A percentile compares a stretch with the other conserved stretches of the same genome.
Evolutionary conservation across 345 rosid species (phyloP).

Genomic region (Eucalyptus guilfoylei): DNA sequence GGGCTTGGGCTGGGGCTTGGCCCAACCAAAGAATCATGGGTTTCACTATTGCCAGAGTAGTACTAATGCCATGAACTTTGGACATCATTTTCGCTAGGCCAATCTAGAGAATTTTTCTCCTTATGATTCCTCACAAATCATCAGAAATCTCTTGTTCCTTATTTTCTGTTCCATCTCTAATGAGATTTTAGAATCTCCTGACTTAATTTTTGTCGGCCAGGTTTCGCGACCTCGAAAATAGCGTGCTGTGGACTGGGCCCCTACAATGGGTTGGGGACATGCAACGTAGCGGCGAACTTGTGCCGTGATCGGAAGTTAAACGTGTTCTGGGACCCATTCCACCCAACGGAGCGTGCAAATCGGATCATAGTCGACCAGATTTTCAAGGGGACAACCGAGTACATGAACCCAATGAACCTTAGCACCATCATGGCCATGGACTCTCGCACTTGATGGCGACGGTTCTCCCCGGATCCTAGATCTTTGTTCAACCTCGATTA

Average conservation of each 20-base stretch:
- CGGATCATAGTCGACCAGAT: constrained; percentile 10
- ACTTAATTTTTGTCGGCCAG: not conserved
- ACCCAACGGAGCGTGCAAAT: constrained; percentile 26
- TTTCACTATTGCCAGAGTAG: not conserved
- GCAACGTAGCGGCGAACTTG: constrained; percentile 13
- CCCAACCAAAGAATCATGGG: not conserved
- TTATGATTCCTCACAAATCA: not conserved
- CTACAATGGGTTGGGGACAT: constrained; percentile 28
- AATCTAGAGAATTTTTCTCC: not conserved
- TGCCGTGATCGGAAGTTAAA: constrained; percentile 19
- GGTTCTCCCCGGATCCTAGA: not conserved
- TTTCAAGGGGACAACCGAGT: constrained; percentile 3
- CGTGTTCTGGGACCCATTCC: constrained; percentile 34
- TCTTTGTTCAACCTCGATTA: not conserved
- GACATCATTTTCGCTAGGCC: not conserved
- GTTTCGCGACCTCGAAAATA: constrained; percentile 27
- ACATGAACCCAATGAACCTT: constrained; percentile 36
- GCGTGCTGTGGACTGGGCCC: constrained; percentile 50
- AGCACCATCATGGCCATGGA: constrained; percentile 31
- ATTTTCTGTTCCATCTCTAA: not conserved
- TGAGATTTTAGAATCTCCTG: not conserved
- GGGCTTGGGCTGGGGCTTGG: not conserved
- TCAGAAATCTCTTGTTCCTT: not conserved
- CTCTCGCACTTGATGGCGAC: not conserved
- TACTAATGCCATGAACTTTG: not conserved